These are phyloP conservation scores for Neurospora sp. DNA, from an alignment of 495 filamentous ascomycete species.

Conservation along the genomic window DNA sequence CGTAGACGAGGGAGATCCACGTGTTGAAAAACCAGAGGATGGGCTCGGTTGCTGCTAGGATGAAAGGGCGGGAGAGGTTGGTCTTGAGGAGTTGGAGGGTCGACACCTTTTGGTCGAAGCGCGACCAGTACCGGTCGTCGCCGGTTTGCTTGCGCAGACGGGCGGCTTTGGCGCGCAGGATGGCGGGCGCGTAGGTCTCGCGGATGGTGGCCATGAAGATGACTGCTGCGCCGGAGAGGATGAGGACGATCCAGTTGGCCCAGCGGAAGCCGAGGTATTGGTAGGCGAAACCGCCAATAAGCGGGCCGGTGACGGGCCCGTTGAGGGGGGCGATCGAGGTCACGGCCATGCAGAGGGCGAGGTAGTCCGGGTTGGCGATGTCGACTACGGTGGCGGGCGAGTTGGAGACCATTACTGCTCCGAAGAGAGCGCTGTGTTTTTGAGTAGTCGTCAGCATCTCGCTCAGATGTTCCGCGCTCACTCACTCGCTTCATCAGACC, in stretches of 20 bases:
- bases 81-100: constrained; percentile 43
- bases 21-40: constrained; percentile 81
- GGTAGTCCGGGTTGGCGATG: constrained; percentile 57
- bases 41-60: constrained; percentile 71
- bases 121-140: constrained; percentile 66
- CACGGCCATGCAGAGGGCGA: constrained; percentile 61
- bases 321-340: constrained; percentile 76
- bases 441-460: constrained; percentile 5
- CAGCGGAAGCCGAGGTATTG: constrained; percentile 65
- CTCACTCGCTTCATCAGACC: background rate
- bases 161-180: constrained; percentile 60
- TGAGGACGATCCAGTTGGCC: constrained; percentile 78
- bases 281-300: constrained; percentile 50
- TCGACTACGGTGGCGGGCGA: constrained; percentile 77
- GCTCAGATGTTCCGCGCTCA: background rate
- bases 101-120: constrained; percentile 56
- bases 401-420: constrained; percentile 70
- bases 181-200: constrained; percentile 70
- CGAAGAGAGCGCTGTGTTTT: constrained; percentile 51
- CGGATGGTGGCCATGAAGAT: constrained; percentile 43
- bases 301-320: constrained; percentile 52
- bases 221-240: constrained; percentile 49
- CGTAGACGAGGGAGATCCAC: constrained; percentile 47
- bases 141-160: constrained; percentile 60
- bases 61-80: constrained; percentile 66